phyloP scores from a whole-genome alignment of 257 asterid genomes.

The Haberlea rhodopensis region DNA sequence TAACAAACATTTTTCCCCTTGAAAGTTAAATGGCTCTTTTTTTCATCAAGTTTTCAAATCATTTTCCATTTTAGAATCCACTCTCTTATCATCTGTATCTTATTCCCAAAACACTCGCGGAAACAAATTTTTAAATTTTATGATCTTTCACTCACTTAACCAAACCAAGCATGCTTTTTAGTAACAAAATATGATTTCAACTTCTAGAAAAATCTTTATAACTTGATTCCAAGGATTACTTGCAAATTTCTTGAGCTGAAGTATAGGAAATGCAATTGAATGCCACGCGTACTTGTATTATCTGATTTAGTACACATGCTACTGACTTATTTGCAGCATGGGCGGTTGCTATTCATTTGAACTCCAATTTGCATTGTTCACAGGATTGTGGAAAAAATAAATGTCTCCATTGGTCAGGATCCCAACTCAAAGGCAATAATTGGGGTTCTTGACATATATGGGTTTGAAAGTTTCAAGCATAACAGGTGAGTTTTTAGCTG shows the following conservation, averaged over 20 bases:
- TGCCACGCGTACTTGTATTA: not conserved
- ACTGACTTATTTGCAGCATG: constrained; percentile 10
- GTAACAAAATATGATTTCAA: too few species aligned
- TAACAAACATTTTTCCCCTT: not conserved
- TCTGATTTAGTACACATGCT: constrained; percentile 11
- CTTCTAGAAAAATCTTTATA: not conserved
- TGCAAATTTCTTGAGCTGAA: not conserved
- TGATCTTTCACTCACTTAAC: not conserved
- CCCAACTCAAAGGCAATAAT: constrained; percentile 90
- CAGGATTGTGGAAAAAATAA: constrained; percentile 96
- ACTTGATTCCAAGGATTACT: not conserved
- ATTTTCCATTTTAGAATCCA: too few species aligned
- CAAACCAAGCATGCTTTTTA: not conserved
- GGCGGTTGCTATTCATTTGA: constrained; percentile 22
- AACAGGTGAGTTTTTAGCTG: constrained; percentile 47
- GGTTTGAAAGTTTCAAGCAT: constrained; percentile 90
- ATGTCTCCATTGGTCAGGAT: constrained; percentile 95
- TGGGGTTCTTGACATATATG: constrained; percentile 97
- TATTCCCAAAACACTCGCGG: not conserved
- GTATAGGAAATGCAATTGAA: not conserved
- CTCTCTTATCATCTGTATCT: not conserved
- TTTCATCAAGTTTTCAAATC: not conserved
- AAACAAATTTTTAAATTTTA: too few species aligned
- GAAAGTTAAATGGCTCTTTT: not conserved
- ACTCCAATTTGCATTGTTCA: constrained; percentile 21